Evolutionary conservation across 1,284 basidiomycete genomes (phyloP).

Genomic region (Sanguinoderma infundibulare): DNA sequence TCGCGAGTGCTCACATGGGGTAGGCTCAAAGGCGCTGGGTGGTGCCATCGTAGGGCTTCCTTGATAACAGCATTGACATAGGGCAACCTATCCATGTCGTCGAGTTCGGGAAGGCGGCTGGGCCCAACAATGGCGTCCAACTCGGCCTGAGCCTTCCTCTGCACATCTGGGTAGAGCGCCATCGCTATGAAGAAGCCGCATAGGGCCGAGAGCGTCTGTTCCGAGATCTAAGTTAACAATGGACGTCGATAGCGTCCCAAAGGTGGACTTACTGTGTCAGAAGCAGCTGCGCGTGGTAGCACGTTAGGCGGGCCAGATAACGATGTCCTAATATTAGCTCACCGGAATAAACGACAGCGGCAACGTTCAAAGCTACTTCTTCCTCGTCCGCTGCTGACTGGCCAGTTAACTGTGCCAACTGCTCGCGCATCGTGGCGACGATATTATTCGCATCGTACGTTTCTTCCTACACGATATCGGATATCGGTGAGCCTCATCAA

Average conservation of each 20-base stretch:
- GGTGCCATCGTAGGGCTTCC: slow-evolving; percentile 39
- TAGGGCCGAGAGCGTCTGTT: background rate
- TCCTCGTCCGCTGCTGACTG: background rate
- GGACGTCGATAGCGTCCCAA: background rate
- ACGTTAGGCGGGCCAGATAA: no score
- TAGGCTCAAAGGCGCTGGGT: slow-evolving; percentile 16
- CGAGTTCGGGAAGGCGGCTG: slow-evolving; percentile 49
- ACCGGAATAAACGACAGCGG: background rate
- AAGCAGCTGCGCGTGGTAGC: background rate
- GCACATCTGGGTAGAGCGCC: slow-evolving; percentile 40
- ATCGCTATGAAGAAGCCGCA: slow-evolving; percentile 34
- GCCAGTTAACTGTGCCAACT: background rate
- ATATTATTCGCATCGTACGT: slow-evolving; percentile 2
- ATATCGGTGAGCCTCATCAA: background rate
- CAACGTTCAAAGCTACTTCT: background rate
- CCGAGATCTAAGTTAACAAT: background rate
- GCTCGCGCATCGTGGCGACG: background rate
- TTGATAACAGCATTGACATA: slow-evolving; percentile 38
- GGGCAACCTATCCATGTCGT: slow-evolving; percentile 35
- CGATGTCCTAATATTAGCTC: background rate
- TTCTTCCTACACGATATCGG: background rate
- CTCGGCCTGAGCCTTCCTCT: slow-evolving; percentile 33
- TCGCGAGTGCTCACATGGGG: slow-evolving; percentile 8
- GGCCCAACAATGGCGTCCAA: slow-evolving; percentile 40
- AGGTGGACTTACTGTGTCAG: background rate